Evolutionary conservation across 257 asterid species (phyloP).

Genomic region (Ajuga chamaepitys): DNA sequence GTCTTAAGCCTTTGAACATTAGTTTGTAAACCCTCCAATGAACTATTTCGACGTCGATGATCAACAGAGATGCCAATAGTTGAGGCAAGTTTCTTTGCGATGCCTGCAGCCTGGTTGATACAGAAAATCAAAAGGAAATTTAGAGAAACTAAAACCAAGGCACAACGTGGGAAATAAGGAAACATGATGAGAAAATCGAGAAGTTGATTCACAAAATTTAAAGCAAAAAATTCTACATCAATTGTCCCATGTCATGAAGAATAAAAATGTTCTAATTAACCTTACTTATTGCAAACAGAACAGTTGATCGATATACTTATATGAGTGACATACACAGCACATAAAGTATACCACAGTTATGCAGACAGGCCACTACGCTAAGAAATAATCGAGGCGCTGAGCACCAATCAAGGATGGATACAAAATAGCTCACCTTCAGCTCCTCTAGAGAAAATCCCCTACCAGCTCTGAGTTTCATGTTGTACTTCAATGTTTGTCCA

Average conservation of each 20-base stretch:
- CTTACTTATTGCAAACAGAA: background rate
- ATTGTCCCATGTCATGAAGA: too few relatives aligned
- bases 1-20: slow-evolving; percentile 70
- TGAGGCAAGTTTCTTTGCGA: slow-evolving; percentile 66
- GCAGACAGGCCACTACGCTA: background rate
- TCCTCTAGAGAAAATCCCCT: slow-evolving; percentile 81
- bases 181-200: background rate
- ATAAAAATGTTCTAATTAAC: too few relatives aligned
- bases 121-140: background rate
- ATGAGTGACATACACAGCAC: background rate
- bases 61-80: slow-evolving; percentile 75
- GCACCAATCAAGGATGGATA: background rate
- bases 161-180: background rate
- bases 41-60: slow-evolving; percentile 60
- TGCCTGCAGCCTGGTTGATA: slow-evolving; percentile 53
- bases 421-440: slow-evolving; percentile 42
- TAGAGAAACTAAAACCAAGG: background rate
- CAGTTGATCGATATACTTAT: background rate
- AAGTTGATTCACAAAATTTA: too few relatives aligned
- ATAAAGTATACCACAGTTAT: background rate
- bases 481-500: slow-evolving; percentile 74
- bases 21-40: slow-evolving; percentile 65
- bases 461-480: slow-evolving; percentile 84
- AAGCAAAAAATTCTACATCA: too few relatives aligned
- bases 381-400: background rate